A percentile compares a stretch with the other conserved stretches of the same genome.
Evolutionary conservation across 192 early-diverging fungal species (phyloP).

Genomic region (Spizellomyces sp.): DNA sequence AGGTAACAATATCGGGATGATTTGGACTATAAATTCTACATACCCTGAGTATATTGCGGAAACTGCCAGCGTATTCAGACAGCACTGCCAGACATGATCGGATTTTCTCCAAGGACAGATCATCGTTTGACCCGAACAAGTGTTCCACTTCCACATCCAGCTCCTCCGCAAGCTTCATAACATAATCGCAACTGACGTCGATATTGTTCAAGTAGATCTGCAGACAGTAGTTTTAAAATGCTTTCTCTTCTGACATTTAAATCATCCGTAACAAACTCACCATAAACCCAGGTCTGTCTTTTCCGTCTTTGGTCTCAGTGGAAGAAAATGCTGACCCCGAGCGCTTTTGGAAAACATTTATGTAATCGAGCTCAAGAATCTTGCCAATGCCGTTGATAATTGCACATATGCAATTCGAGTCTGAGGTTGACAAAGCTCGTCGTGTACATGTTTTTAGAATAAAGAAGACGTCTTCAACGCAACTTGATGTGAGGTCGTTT

Average conservation of each 20-base stretch:
- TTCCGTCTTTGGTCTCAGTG: constrained; percentile 57
- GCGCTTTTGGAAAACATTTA: constrained; percentile 63
- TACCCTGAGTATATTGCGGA: constrained; percentile 69
- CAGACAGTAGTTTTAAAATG: neutral
- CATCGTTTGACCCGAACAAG: constrained; percentile 41
- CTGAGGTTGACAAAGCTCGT: constrained; percentile 73
- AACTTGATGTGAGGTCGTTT: constrained; percentile 43
- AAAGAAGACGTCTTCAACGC: constrained; percentile 95
- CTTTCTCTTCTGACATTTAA: neutral
- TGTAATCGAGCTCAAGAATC: constrained; percentile 70
- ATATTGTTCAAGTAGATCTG: constrained; percentile 85
- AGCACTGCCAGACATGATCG: constrained; percentile 62
- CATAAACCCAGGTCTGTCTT: constrained; percentile 59
- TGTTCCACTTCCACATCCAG: constrained; percentile 60
- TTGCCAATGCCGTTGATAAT: constrained; percentile 69
- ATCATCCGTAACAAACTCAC: constrained; percentile 35
- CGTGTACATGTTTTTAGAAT: constrained; percentile 76
- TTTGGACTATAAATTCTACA: neutral
- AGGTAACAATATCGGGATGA: too few relatives aligned
- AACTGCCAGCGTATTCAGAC: constrained; percentile 59
- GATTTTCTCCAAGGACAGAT: constrained; percentile 57
- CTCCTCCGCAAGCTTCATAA: constrained; percentile 70
- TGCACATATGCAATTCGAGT: constrained; percentile 68
- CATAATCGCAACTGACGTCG: constrained; percentile 80
- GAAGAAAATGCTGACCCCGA: constrained; percentile 55